These are phyloP conservation scores for Nakazawaea populi DNA, from an alignment of 805 yeast species.

Conservation along the genomic window DNA sequence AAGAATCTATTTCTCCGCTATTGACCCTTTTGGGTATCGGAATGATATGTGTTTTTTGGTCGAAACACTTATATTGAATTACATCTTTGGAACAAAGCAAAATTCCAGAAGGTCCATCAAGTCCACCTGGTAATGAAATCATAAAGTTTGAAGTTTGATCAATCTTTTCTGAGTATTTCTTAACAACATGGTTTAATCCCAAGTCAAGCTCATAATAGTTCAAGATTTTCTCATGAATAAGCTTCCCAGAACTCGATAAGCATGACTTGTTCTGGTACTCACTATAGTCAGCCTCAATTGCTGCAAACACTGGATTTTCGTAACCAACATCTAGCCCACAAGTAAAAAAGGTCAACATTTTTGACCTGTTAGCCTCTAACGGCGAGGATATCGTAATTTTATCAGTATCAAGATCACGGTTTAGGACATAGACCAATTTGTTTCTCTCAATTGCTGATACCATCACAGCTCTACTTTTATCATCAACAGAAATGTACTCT, in stretches of 20 bases:
- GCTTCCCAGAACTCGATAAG: slow-evolving; percentile 10
- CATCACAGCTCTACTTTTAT: slow-evolving; percentile 63
- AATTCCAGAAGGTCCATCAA: slow-evolving; percentile 67
- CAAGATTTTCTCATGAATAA: slow-evolving; percentile 27
- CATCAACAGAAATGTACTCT: slow-evolving; percentile 62
- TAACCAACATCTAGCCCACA: slow-evolving; percentile 67
- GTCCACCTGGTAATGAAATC: slow-evolving; percentile 65
- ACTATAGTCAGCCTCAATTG: slow-evolving; percentile 60
- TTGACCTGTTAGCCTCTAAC: slow-evolving; percentile 54
- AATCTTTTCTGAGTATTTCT: slow-evolving; percentile 37
- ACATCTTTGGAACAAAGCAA: slow-evolving; percentile 55
- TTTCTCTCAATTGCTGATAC: slow-evolving; percentile 68
- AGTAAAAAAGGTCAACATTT: slow-evolving; percentile 44
- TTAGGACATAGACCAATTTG: slow-evolving; percentile 64
- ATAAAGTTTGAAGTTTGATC: slow-evolving; percentile 41
- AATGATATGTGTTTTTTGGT: slow-evolving; percentile 28
- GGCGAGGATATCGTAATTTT: slow-evolving; percentile 60
- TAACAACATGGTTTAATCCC: slow-evolving; percentile 74
- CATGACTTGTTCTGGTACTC: slow-evolving; percentile 17
- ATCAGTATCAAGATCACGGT: slow-evolving; percentile 39
- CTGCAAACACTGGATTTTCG: slow-evolving; percentile 82
- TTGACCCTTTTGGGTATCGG: slow-evolving; percentile 50
- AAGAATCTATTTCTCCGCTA: slow-evolving; percentile 18
- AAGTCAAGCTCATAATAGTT: slow-evolving; percentile 78
- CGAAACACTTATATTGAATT: slow-evolving; percentile 44